Conservation (phyloP, 2,329 filamentous ascomycete species). For the Monilinia laxa region DNA sequence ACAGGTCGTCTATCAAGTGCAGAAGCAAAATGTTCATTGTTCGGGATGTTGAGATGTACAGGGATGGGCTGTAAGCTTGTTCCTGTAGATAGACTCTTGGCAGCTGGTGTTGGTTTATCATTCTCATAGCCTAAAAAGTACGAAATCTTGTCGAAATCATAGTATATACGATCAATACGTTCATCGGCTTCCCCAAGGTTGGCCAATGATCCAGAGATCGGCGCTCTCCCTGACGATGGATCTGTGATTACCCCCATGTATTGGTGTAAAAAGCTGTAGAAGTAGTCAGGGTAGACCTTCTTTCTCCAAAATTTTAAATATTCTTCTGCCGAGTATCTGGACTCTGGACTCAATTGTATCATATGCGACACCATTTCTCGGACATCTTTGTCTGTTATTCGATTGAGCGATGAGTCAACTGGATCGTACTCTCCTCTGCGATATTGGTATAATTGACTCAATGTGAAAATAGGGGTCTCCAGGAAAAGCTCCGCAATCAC, state of each 20-base stretch:
- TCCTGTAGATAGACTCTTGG: slow-evolving; percentile 45
- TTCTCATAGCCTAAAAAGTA: slow-evolving; percentile 82
- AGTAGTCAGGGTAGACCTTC: slow-evolving; percentile 93
- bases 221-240: slow-evolving; percentile 74
- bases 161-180: slow-evolving; percentile 86
- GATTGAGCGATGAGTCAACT: slow-evolving; percentile 72
- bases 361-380: slow-evolving; percentile 90
- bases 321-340: slow-evolving; percentile 88
- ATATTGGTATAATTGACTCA: slow-evolving; percentile 94
- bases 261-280: slow-evolving; percentile 95
- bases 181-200: slow-evolving; percentile 89
- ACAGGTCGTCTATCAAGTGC: slow-evolving; percentile 59
- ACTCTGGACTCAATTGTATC: slow-evolving; percentile 92
- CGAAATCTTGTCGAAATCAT: slow-evolving; percentile 96
- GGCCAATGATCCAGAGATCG: slow-evolving; percentile 64
- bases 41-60: slow-evolving; percentile 81
- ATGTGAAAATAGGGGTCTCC: slow-evolving; percentile 93
- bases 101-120: slow-evolving; percentile 34
- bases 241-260: slow-evolving; percentile 97
- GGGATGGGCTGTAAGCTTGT: slow-evolving; percentile 68
- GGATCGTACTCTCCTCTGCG: slow-evolving; percentile 91
- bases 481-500: slow-evolving; percentile 96
- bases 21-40: slow-evolving; percentile 70
- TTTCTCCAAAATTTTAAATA: slow-evolving; percentile 89
- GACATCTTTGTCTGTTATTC: slow-evolving; percentile 84